Evolutionary conservation across 106 monocot species (phyloP).

Genomic region (Dioscorea zingiberensis): DNA sequence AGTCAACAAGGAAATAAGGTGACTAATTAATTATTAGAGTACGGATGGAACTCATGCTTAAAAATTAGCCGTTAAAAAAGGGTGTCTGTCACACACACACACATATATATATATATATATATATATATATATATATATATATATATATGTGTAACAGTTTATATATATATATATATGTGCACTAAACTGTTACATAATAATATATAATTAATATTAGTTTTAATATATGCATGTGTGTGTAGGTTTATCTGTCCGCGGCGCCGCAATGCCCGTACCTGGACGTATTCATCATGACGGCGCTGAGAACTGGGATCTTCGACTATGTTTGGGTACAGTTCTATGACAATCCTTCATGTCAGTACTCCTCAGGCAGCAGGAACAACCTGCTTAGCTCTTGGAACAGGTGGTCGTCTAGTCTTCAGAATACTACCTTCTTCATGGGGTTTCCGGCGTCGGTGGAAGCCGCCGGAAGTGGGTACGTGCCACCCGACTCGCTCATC

Average conservation of each 20-base stretch:
- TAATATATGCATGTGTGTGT: no score
- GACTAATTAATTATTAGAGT: no score
- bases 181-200: no score
- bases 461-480: slow-evolving; percentile 51
- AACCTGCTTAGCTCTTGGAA: slow-evolving; percentile 27
- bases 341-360: slow-evolving; percentile 45
- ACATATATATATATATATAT: no score
- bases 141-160: no score
- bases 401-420: slow-evolving; percentile 33
- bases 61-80: no score
- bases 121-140: no score
- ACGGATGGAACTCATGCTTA: no score
- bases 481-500: slow-evolving; percentile 24
- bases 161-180: no score
- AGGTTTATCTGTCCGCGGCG: slow-evolving; percentile 42
- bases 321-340: slow-evolving; percentile 60
- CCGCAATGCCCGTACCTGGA: slow-evolving; percentile 60
- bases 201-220: no score
- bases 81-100: no score
- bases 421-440: slow-evolving; percentile 16
- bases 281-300: slow-evolving; percentile 17
- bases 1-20: slow-evolving; percentile 20
- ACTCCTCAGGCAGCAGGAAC: slow-evolving; percentile 19
- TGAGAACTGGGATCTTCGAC: slow-evolving; percentile 38
- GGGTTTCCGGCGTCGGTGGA: slow-evolving; percentile 40